Evolutionary conservation across 2,329 filamentous ascomycete species (phyloP).

Genomic region (Claviceps lovelessii): DNA sequence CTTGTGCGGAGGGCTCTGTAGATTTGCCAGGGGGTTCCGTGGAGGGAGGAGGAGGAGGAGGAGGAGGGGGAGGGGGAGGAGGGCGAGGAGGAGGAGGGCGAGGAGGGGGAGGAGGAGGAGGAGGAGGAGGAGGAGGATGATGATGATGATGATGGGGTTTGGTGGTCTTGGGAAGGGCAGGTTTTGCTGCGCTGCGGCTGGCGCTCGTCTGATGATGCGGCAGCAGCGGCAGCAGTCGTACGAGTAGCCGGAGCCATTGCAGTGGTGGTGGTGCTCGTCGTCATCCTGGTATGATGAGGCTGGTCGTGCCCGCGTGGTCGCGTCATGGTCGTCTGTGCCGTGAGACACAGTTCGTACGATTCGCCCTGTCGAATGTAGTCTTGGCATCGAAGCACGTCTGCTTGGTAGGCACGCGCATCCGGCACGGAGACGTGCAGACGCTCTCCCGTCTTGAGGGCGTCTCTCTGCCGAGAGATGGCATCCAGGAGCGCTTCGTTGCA

Average conservation of each 20-base stretch:
- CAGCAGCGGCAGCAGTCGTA: no score
- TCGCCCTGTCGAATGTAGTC: constrained; percentile 59
- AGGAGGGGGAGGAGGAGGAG: neutral
- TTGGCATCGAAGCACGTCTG: constrained; percentile 55
- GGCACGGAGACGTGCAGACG: constrained; percentile 24
- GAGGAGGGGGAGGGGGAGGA: neutral
- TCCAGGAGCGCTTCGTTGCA: constrained; percentile 10
- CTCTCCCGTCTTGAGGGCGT: neutral
- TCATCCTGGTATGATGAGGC: constrained; percentile 15
- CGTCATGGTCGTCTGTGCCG: constrained; percentile 54
- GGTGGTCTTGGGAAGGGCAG: no score
- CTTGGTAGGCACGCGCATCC: constrained; percentile 40
- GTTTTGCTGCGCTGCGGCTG: neutral
- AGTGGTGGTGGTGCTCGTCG: neutral
- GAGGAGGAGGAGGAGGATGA: neutral
- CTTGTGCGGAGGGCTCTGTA: constrained; percentile 55
- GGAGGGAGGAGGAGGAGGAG: neutral
- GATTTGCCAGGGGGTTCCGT: constrained; percentile 46
- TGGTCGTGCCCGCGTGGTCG: constrained; percentile 28
- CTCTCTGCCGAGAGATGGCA: neutral
- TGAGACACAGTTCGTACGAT: constrained; percentile 77
- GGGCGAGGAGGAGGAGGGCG: neutral
- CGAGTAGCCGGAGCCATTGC: neutral
- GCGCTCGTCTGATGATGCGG: neutral
- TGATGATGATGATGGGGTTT: no score